A percentile compares a stretch with the other conserved stretches of the same genome.
These are phyloP conservation scores for Urostyla sp. DNA, from an alignment of 73 alveolate species.

Conservation along the genomic window DNA sequence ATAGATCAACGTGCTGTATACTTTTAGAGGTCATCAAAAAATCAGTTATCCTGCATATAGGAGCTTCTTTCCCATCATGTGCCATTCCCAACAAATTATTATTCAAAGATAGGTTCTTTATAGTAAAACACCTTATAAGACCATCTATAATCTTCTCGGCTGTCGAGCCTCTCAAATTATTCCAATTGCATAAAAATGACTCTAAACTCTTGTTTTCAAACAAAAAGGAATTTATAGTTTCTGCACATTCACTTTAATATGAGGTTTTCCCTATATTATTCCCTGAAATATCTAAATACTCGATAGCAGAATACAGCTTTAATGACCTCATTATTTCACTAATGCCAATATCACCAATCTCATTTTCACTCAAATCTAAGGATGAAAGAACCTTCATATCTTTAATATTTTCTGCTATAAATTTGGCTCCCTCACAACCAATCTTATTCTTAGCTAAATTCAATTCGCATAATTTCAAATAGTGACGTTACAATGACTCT, in stretches of 20 bases:
- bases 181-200: constrained; percentile 43
- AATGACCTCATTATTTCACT: constrained; percentile 19
- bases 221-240: background rate
- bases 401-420: constrained; percentile 13
- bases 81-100: constrained; percentile 57
- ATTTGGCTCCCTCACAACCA: constrained; percentile 64
- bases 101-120: constrained; percentile 21
- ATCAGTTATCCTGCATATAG: constrained; percentile 53
- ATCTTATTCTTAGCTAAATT: constrained; percentile 58
- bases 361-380: constrained; percentile 35
- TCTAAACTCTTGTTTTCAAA: constrained; percentile 15
- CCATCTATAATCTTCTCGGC: constrained; percentile 55
- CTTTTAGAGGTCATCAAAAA: constrained; percentile 8
- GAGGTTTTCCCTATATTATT: constrained; percentile 47
- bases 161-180: constrained; percentile 51
- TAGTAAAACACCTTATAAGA: constrained; percentile 11
- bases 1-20: constrained; percentile 42
- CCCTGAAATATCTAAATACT: constrained; percentile 45
- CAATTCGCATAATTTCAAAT: constrained; percentile 9
- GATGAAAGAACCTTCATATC: constrained; percentile 21
- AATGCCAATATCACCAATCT: constrained; percentile 52
- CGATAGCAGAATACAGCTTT: constrained; percentile 29
- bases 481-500: constrained; percentile 49
- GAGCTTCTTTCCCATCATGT: constrained; percentile 23
- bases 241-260: constrained; percentile 6